Percentiles rank a stretch among this genome's conserved stretches.
phyloP scores from a whole-genome alignment of 495 filamentous ascomycete genomes.

The Aspergillus saccharolyticus region DNA sequence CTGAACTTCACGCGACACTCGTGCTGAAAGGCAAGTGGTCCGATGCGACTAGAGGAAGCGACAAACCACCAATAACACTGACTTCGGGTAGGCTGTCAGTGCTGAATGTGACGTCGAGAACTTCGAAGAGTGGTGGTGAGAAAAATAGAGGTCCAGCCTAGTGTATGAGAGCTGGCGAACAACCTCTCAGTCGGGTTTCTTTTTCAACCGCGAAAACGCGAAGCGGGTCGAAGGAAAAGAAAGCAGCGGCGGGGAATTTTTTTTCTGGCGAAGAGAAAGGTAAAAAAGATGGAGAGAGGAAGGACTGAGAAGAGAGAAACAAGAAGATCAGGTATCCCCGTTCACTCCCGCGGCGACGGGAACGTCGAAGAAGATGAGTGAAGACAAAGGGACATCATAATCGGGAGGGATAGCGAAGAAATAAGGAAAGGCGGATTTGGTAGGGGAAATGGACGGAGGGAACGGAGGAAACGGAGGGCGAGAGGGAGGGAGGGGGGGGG shows the following conservation, averaged over 20 bases:
- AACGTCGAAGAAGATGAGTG: constrained; percentile 26
- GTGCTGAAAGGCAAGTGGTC: constrained; percentile 10
- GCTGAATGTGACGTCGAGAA: constrained; percentile 11
- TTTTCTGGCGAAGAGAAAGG: constrained; percentile 11
- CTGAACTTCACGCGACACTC: constrained; percentile 12
- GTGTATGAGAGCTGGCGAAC: constrained; percentile 17
- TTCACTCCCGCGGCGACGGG: constrained; percentile 42
- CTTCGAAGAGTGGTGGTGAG: constrained; percentile 12
- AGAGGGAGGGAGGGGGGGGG: constrained; percentile 23
- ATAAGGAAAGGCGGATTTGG: constrained; percentile 16
- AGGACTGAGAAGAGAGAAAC: constrained; percentile 15
- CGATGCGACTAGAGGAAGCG: neutral
- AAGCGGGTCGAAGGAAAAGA: constrained; percentile 15
- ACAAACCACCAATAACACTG: constrained; percentile 9
- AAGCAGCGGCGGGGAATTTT: neutral
- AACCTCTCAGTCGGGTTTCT: constrained; percentile 11
- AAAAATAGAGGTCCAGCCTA: constrained; percentile 15
- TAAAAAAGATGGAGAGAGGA: constrained; percentile 27
- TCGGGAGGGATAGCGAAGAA: constrained; percentile 23
- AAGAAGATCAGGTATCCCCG: constrained; percentile 35
- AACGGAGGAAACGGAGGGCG: constrained; percentile 24
- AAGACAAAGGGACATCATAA: constrained; percentile 38
- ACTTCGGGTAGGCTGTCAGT: constrained; percentile 10
- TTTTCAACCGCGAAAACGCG: constrained; percentile 13
- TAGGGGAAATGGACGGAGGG: constrained; percentile 9